Base-by-base conservation (phyloP, 108 stramenopile genomes). In the Cyclotella sp. region DNA sequence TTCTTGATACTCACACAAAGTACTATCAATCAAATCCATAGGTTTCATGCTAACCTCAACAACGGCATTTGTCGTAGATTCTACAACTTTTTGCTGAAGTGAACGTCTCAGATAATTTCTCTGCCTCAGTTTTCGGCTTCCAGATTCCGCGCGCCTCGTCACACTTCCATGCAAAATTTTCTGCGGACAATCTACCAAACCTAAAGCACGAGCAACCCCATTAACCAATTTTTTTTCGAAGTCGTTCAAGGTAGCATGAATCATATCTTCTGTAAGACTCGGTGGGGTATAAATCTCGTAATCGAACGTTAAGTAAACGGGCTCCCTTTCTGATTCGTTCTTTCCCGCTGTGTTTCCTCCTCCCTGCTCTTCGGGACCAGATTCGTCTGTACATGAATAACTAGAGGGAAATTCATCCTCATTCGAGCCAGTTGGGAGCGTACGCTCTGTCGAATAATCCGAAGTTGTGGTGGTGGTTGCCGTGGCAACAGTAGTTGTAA, bases 281-380 rank as follows among this genome's bases (percentile, higher is more conserved):
- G 68, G 51, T 27, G 52, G 52, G 26, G 68, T 68, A 29, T 68
- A 68, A 19, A 68, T 68, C 28, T 68, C 68, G 22, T 68, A 68
- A 54, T 68, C 53, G 52, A 51, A 68, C 16, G 51, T 40, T 15
- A 68, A 49, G 21, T 29, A 54, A 15, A 68, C 16, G 28, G 68
- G 8, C 40, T 34, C 30, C 15, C 14, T 15, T 12, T 42, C 40
- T 2, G 14, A 15, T 9, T 63, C 13, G 30, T 39, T 9, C 0
- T 22, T 27, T 24, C 15, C 21, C 3, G 3, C 40, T 2, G 2
- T 34, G 4, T 5, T 34, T 5, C 34, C 34, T 34, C 34, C 34
- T 34, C 34, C 34, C 6, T 34, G 34, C 34, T 34, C 34, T 34
- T 34, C 34, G 34, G 34, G 34, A 34, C 6, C 6, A 2, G 34